Conservation (phyloP, 176 grass and related monocot species). For the Eragrostis nindensis region DNA sequence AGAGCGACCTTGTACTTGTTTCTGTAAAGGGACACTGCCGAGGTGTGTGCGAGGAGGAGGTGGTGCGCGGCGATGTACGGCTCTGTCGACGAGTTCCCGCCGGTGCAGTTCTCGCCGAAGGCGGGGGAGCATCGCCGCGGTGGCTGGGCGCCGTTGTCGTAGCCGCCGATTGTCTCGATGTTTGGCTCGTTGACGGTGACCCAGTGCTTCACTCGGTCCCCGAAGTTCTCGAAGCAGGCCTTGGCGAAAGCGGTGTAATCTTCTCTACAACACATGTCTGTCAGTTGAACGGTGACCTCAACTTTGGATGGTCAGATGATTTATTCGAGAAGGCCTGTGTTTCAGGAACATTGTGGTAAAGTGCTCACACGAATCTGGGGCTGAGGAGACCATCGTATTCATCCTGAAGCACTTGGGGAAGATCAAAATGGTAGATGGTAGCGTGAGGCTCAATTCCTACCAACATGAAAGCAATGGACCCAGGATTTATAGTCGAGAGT, state of each 20-base stretch:
- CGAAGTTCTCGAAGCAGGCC: slow-evolving; percentile 72
- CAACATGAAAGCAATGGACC: background rate
- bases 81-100: slow-evolving; percentile 67
- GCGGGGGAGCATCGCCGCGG: slow-evolving; percentile 72
- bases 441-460: slow-evolving; percentile 76
- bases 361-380: slow-evolving; percentile 63
- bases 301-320: background rate
- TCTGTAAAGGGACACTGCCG: slow-evolving; percentile 58
- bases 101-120: slow-evolving; percentile 56
- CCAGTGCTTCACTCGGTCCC: slow-evolving; percentile 79
- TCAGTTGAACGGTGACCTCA: background rate
- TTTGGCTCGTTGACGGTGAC: slow-evolving; percentile 77
- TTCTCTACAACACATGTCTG: slow-evolving; percentile 49
- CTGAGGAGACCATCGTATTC: slow-evolving; percentile 65
- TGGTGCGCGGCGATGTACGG: slow-evolving; percentile 58
- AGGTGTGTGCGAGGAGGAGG: slow-evolving; percentile 55
- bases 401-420: slow-evolving; percentile 68
- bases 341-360: background rate
- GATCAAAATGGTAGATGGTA: slow-evolving; percentile 79
- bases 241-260: slow-evolving; percentile 70
- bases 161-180: slow-evolving; percentile 57
- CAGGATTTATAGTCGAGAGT: background rate
- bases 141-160: slow-evolving; percentile 34
- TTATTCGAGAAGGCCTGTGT: background rate
- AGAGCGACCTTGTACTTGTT: slow-evolving; percentile 45